These are phyloP conservation scores for Chlamydomonas applanata DNA, from an alignment of 139 green algal species.

Conservation along the genomic window DNA sequence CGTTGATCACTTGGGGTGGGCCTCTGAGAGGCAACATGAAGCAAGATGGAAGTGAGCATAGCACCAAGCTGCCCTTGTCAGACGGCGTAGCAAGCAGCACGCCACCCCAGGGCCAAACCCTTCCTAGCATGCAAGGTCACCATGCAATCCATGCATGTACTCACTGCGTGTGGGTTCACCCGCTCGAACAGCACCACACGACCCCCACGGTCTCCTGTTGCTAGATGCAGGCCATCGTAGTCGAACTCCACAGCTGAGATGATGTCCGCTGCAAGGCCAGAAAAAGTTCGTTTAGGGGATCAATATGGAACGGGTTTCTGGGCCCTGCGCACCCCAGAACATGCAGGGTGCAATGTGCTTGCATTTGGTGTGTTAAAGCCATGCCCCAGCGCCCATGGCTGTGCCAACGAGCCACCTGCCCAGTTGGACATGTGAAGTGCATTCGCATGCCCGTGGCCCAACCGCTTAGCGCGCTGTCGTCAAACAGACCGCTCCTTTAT, in stretches of 20 bases:
- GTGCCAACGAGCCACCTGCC: too few relatives aligned
- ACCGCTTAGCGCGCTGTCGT: not conserved
- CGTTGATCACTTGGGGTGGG: not conserved
- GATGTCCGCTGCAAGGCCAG: slow-evolving; percentile 87
- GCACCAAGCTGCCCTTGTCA: not conserved
- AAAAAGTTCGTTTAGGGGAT: too few relatives aligned
- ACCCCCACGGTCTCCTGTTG: slow-evolving; percentile 94
- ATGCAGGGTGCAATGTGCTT: too few relatives aligned
- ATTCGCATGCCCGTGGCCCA: not conserved
- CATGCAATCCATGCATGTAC: slow-evolving; percentile 7
- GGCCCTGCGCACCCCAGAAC: too few relatives aligned
- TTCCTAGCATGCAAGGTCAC: too few relatives aligned
- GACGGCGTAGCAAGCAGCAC: not conserved
- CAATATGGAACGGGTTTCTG: too few relatives aligned
- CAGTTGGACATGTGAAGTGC: not conserved
- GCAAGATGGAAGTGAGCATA: not conserved
- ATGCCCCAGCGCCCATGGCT: too few relatives aligned
- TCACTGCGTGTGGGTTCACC: slow-evolving; percentile 51
- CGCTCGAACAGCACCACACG: slow-evolving; percentile 96
- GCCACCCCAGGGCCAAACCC: not conserved
- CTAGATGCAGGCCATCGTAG: slow-evolving; percentile 83
- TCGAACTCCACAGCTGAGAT: slow-evolving; percentile 99
- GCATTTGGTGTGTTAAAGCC: too few relatives aligned
- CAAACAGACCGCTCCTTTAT: not conserved
- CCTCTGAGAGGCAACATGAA: not conserved